Percentiles rank a stretch among this genome's conserved stretches.
Conservation (phyloP, 2,329 filamentous ascomycete genomes). For the Tolypocladium amazonense region DNA sequence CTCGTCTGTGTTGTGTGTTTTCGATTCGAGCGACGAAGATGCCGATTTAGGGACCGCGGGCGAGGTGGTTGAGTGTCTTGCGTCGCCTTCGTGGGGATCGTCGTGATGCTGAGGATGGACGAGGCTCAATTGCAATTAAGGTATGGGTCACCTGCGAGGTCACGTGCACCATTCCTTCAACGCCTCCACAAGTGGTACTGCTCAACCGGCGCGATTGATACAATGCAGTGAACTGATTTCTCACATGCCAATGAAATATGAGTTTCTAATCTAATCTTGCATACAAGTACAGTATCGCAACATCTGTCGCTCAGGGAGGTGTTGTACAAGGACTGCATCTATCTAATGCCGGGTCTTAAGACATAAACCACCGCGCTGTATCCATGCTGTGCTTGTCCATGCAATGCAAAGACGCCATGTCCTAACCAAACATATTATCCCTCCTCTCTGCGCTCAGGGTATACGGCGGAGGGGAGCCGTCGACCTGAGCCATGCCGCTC, state of each 20-base stretch:
- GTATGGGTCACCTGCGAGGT: conserved; percentile 1
- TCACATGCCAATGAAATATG: neutral
- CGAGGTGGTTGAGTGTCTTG: conserved; percentile 6
- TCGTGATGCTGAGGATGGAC: conserved; percentile 15
- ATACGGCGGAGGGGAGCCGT: conserved; percentile 14
- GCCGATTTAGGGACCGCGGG: conserved; percentile 7
- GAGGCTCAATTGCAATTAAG: neutral
- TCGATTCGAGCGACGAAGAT: conserved; percentile 7
- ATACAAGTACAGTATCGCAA: neutral
- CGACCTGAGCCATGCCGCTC: conserved; percentile 3
- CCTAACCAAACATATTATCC: conserved; percentile 6
- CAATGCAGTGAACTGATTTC: neutral
- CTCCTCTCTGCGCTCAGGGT: conserved; percentile 1
- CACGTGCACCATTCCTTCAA: conserved; percentile 1
- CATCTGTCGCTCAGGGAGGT: neutral
- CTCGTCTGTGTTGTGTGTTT: conserved; percentile 5
- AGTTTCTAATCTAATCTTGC: neutral
- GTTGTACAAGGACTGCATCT: neutral
- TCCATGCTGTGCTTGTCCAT: conserved; percentile 2
- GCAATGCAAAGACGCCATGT: neutral
- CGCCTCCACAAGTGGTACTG: too few relatives aligned
- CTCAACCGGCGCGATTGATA: too few relatives aligned
- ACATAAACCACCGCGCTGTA: neutral
- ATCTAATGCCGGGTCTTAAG: neutral
- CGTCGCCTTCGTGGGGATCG: conserved; percentile 8